Evolutionary conservation across 371 early-diverging fungal genomes (phyloP).

Genomic region (Lichtheimia ornata): DNA sequence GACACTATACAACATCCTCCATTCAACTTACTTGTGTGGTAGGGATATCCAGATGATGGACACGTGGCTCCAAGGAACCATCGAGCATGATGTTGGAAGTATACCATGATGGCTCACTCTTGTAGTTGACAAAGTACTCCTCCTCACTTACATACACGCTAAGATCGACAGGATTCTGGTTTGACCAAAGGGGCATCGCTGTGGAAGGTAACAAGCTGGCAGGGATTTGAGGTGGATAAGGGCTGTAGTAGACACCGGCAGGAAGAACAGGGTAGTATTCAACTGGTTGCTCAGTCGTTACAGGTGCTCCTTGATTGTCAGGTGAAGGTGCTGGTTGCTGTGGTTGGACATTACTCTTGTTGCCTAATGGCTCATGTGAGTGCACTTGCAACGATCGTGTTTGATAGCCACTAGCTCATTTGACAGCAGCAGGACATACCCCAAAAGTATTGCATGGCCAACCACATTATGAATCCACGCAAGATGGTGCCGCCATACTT

Average conservation of each 20-base stretch:
- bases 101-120: constrained; percentile 56
- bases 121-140: constrained; percentile 54
- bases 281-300: constrained; percentile 5
- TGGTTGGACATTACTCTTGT: constrained; percentile 2
- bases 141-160: constrained; percentile 57
- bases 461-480: constrained; percentile 43
- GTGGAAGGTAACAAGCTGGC: constrained; percentile 29
- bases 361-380: not conserved
- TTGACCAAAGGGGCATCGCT: constrained; percentile 42
- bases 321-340: not conserved
- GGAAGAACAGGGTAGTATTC: constrained; percentile 27
- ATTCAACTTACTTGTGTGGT: constrained; percentile 35
- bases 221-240: constrained; percentile 33
- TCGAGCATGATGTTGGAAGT: constrained; percentile 60
- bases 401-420: no score
- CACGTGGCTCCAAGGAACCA: constrained; percentile 47
- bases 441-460: constrained; percentile 32
- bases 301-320: not conserved
- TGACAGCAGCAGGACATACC: constrained; percentile 10
- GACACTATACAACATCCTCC: not conserved
- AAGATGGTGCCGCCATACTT: constrained; percentile 40
- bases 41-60: constrained; percentile 40
- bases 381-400: no score
- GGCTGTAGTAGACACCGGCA: constrained; percentile 35
- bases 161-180: constrained; percentile 43